Evolutionary conservation across 2,329 filamentous ascomycete species (phyloP).

Genomic region (Stagonosporopsis chrysanthemi): DNA sequence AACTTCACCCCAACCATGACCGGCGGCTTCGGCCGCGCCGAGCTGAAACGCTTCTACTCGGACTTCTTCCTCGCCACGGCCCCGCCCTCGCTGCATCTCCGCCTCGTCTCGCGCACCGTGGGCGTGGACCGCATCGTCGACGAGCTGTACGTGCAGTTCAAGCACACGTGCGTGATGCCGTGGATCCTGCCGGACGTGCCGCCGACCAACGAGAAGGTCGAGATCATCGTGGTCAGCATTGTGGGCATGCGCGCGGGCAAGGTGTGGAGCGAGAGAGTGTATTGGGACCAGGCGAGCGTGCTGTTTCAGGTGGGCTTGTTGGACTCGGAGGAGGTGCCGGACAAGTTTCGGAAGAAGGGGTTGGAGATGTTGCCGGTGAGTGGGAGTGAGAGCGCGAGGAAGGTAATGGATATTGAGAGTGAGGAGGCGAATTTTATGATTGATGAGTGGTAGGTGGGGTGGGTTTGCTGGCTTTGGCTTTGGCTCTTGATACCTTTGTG

Average conservation of each 20-base stretch:
- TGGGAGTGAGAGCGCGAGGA: constrained; percentile 56
- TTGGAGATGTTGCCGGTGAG: constrained; percentile 57
- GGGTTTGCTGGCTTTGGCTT: background rate
- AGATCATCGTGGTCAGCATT: constrained; percentile 64
- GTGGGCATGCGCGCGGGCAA: constrained; percentile 62
- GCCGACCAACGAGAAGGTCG: constrained; percentile 64
- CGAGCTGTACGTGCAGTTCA: constrained; percentile 65
- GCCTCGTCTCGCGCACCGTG: constrained; percentile 64
- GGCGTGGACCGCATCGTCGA: constrained; percentile 68
- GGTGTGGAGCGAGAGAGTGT: constrained; percentile 65
- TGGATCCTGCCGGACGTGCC: constrained; percentile 68
- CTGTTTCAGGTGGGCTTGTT: constrained; percentile 66
- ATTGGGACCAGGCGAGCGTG: constrained; percentile 70
- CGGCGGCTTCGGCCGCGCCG: constrained; percentile 54
- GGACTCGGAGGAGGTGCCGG: constrained; percentile 62
- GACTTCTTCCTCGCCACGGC: constrained; percentile 61
- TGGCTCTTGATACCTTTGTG: background rate
- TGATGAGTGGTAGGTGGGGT: constrained; percentile 49
- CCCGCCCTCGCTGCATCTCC: constrained; percentile 60
- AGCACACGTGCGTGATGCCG: constrained; percentile 62
- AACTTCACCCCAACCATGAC: constrained; percentile 57
- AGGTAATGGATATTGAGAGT: constrained; percentile 55
- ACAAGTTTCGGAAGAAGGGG: constrained; percentile 53
- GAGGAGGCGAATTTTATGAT: constrained; percentile 57
- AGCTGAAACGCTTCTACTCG: constrained; percentile 61